phyloP scores from a whole-genome alignment of 305 asterid species.

The Fraxinus xanthoxyloides region DNA sequence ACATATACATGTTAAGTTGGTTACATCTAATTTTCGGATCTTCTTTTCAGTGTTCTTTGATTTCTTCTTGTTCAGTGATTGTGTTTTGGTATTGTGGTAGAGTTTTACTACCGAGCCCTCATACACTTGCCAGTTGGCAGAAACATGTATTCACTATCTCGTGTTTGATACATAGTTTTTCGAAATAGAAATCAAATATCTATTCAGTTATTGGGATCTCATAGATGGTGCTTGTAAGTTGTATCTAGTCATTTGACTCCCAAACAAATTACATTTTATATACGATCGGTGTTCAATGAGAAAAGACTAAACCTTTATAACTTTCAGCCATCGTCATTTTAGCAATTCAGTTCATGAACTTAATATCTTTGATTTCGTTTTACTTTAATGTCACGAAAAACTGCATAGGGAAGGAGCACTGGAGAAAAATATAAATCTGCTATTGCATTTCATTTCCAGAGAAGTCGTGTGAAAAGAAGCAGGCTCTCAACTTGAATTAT shows the following conservation, averaged over 20 bases:
- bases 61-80: slow-evolving; percentile 11
- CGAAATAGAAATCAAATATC: slow-evolving; percentile 10
- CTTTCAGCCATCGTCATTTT: neutral
- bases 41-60: neutral
- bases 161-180: slow-evolving; percentile 4
- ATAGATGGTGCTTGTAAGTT: neutral
- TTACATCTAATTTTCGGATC: neutral
- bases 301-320: neutral
- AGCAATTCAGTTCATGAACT: neutral
- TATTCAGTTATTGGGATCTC: slow-evolving; percentile 16
- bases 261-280: neutral
- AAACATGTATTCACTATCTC: neutral
- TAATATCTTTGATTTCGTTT: neutral
- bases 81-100: neutral
- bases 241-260: neutral
- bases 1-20: slow-evolving; percentile 8
- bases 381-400: neutral
- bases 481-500: neutral
- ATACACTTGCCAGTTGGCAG: neutral
- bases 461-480: neutral
- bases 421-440: neutral
- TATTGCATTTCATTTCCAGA: neutral
- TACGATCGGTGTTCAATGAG: neutral
- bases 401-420: neutral
- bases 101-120: neutral